Conservation (phyloP, 2,329 filamentous ascomycete species). For the Endocalyx cinctus region DNA sequence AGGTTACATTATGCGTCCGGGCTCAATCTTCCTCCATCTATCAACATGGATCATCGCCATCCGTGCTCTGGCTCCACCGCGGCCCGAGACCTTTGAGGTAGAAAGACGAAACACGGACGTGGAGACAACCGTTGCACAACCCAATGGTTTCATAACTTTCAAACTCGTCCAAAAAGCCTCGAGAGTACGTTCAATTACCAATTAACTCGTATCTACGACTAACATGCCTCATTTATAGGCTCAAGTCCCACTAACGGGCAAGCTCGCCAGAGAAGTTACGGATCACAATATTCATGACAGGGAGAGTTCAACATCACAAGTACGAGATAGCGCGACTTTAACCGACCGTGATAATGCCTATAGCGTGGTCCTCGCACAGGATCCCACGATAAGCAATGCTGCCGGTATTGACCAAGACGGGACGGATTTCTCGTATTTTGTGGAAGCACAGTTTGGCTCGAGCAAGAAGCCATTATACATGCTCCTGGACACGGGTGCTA, state of each 20-base stretch:
- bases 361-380: conserved; percentile 39
- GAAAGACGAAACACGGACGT: too few relatives aligned
- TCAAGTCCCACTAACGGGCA: conserved; percentile 26
- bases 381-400: conserved; percentile 42
- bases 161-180: conserved; percentile 34
- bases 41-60: conserved; percentile 42
- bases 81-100: too few relatives aligned
- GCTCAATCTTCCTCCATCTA: conserved; percentile 37
- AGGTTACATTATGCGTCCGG: conserved; percentile 23
- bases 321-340: conserved; percentile 24
- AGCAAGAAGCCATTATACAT: conserved; percentile 51
- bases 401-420: conserved; percentile 60
- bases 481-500: conserved; percentile 62
- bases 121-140: not conserved
- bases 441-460: conserved; percentile 53
- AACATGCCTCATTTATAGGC: conserved; percentile 31
- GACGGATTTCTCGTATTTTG: conserved; percentile 62
- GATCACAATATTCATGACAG: conserved; percentile 34
- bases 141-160: conserved; percentile 32
- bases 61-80: conserved; percentile 45
- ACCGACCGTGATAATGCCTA: conserved; percentile 42
- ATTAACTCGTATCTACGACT: too few relatives aligned
- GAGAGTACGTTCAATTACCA: conserved; percentile 27
- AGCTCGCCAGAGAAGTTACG: conserved; percentile 33
- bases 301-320: too few relatives aligned